Conservation (phyloP, 2,329 filamentous ascomycete species). For the Fusarium sp. region DNA sequence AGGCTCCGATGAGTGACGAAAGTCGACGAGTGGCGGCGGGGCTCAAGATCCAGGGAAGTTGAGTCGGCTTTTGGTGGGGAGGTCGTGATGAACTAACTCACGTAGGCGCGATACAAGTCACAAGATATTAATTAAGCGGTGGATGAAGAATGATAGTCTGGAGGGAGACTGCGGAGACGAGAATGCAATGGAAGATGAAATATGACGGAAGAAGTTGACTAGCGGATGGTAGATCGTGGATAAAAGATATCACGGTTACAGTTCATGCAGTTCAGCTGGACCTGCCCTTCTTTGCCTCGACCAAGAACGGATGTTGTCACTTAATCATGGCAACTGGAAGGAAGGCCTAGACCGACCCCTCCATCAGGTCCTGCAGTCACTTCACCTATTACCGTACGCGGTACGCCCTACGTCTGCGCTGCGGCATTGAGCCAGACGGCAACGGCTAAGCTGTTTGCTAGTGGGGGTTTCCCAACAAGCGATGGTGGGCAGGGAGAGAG, state of each 20-base stretch:
- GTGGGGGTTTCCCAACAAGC: conserved; percentile 12
- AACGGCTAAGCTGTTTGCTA: conserved; percentile 22
- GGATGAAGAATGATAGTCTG: not conserved
- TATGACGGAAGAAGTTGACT: not conserved
- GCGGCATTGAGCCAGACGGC: conserved; percentile 17
- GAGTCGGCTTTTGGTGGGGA: conserved; percentile 31
- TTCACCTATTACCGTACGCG: not conserved
- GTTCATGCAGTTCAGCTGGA: conserved; percentile 7
- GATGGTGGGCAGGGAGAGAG: not conserved
- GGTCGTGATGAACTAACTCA: conserved; percentile 14
- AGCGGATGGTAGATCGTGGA: not conserved
- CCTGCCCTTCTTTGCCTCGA: not conserved
- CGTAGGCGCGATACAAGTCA: conserved; percentile 6
- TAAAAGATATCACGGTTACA: conserved; percentile 7
- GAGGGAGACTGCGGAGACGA: not conserved
- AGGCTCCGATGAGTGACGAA: conserved; percentile 33
- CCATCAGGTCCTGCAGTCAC: not conserved
- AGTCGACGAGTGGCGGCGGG: conserved; percentile 40
- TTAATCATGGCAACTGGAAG: conserved; percentile 7
- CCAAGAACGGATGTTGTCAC: conserved; percentile 20
- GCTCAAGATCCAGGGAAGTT: conserved; percentile 26
- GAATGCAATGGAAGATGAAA: not conserved
- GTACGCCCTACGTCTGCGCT: not conserved
- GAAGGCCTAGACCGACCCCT: conserved; percentile 13
- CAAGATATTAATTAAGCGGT: conserved; percentile 9